These are phyloP conservation scores for Heliosperma pusillum DNA, from an alignment of 148 eudicot species.

Conservation along the genomic window DNA sequence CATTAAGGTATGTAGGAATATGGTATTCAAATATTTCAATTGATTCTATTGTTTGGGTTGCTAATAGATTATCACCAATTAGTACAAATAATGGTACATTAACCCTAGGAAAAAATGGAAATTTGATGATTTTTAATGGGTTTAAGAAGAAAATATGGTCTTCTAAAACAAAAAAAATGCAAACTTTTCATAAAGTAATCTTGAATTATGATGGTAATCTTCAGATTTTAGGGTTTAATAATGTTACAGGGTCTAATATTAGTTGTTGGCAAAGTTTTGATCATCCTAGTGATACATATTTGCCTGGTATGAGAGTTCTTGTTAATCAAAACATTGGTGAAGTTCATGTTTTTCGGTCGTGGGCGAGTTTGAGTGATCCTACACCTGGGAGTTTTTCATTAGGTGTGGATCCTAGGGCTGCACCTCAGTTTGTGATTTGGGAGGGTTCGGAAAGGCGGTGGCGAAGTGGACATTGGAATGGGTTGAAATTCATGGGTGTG, in stretches of 20 bases:
- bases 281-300: constrained; percentile 53
- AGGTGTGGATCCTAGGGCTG: constrained; percentile 44
- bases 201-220: constrained; percentile 42
- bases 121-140: constrained; percentile 37
- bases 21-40: constrained; percentile 38
- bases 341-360: constrained; percentile 32
- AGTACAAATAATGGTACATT: constrained; percentile 29
- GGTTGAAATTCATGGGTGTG: constrained; percentile 39
- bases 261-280: constrained; percentile 59
- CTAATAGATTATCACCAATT: constrained; percentile 58
- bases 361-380: constrained; percentile 56
- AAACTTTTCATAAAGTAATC: constrained; percentile 28
- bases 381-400: constrained; percentile 42
- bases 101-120: constrained; percentile 33
- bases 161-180: constrained; percentile 16
- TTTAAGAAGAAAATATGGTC: constrained; percentile 34
- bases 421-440: constrained; percentile 59
- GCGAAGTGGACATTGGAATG: constrained; percentile 59
- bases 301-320: constrained; percentile 44
- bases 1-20: constrained; percentile 58
- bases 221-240: constrained; percentile 19
- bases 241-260: constrained; percentile 6
- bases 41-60: constrained; percentile 61
- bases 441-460: constrained; percentile 37
- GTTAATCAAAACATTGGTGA: constrained; percentile 23